A percentile compares a stretch with the other conserved stretches of the same genome.
phyloP scores from a whole-genome alignment of 2,329 filamentous ascomycete genomes.

The Chaetomiaceae sp. region DNA sequence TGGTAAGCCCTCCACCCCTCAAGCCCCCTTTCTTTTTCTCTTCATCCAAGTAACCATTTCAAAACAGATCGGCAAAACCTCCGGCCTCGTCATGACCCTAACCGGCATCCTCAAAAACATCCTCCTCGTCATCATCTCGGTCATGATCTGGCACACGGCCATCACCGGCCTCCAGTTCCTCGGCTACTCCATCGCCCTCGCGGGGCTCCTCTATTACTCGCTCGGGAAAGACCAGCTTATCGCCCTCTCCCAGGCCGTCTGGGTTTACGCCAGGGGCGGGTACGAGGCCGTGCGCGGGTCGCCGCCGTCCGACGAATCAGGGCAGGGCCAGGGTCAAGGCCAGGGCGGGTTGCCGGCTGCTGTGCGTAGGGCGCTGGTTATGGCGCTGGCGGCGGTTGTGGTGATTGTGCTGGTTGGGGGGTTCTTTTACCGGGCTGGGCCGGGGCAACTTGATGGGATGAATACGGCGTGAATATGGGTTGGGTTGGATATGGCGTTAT shows the following conservation, averaged over 20 bases:
- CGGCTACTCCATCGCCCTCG: slow-evolving; percentile 68
- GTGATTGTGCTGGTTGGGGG: slow-evolving; percentile 22
- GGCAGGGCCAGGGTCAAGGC: background rate
- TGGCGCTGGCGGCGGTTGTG: slow-evolving; percentile 16
- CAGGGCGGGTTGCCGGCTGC: slow-evolving; percentile 20
- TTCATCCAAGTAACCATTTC: background rate
- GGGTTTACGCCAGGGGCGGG: slow-evolving; percentile 20
- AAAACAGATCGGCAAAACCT: slow-evolving; percentile 77
- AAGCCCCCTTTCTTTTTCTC: background rate
- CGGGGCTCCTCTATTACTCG: slow-evolving; percentile 50
- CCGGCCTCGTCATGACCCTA: slow-evolving; percentile 77
- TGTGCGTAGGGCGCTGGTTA: slow-evolving; percentile 24
- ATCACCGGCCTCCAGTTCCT: slow-evolving; percentile 68
- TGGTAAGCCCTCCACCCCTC: too few relatives aligned
- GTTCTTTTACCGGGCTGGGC: slow-evolving; percentile 17
- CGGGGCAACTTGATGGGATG: slow-evolving; percentile 3
- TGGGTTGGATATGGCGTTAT: too few relatives aligned
- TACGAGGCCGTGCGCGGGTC: slow-evolving; percentile 16
- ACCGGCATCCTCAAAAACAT: slow-evolving; percentile 87
- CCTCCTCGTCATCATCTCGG: slow-evolving; percentile 70
- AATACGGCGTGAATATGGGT: background rate
- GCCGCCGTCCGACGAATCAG: background rate
- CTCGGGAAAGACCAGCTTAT: slow-evolving; percentile 33
- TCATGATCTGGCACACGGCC: slow-evolving; percentile 72
- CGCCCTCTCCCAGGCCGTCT: slow-evolving; percentile 13